These are phyloP conservation scores for Xerophyta viscosa DNA, from an alignment of 106 monocot species.

Conservation along the genomic window DNA sequence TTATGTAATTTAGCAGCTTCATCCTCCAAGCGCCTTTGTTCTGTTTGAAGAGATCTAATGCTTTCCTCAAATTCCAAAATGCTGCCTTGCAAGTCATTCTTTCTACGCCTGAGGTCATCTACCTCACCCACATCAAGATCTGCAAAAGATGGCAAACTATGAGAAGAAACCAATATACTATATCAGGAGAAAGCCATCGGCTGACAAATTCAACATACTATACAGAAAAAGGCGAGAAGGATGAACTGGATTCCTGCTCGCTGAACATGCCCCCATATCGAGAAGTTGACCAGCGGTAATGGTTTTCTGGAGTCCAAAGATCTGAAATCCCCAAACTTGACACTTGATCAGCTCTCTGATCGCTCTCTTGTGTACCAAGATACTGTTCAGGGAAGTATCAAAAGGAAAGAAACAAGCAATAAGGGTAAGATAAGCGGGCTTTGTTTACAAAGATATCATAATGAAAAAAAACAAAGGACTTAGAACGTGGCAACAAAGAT, in stretches of 20 bases:
- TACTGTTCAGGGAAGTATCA: constrained; percentile 35
- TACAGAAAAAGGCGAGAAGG: constrained; percentile 69
- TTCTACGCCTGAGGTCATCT: constrained; percentile 48
- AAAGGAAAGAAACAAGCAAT: background rate
- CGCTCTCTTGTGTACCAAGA: constrained; percentile 76
- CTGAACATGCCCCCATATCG: constrained; percentile 87
- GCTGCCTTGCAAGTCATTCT: constrained; percentile 43
- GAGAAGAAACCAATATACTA: no score
- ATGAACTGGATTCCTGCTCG: constrained; percentile 49
- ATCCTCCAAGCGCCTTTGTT: constrained; percentile 79
- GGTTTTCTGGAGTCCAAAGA: constrained; percentile 97
- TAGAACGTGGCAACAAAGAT: no score
- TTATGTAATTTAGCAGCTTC: constrained; percentile 63
- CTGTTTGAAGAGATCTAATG: constrained; percentile 43
- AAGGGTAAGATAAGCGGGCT: no score
- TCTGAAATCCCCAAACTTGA: constrained; percentile 50
- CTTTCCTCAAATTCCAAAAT: constrained; percentile 48
- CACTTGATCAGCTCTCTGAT: constrained; percentile 70
- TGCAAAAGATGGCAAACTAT: constrained; percentile 8
- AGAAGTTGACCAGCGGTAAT: constrained; percentile 79
- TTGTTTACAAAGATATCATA: no score
- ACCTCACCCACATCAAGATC: constrained; percentile 67
- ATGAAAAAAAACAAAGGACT: no score
- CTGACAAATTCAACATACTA: constrained; percentile 49
- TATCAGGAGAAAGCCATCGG: no score